phyloP scores from a whole-genome alignment of 2,329 filamentous ascomycete genomes.

The Cryphonectria naterciae region DNA sequence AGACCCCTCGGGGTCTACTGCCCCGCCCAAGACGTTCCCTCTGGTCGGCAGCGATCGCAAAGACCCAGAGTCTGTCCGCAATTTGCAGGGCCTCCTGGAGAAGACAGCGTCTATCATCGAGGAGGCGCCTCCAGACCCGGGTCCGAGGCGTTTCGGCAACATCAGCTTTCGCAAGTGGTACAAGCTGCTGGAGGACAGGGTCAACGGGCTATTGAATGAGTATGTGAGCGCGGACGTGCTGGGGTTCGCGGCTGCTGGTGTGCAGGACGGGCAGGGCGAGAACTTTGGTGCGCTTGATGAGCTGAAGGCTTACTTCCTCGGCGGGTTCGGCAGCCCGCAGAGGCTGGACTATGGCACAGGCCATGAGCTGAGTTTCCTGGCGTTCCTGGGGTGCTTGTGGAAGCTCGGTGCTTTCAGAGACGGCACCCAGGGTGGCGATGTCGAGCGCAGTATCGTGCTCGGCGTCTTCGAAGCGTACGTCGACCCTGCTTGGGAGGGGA shows the following conservation, averaged over 20 bases:
- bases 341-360: conserved; percentile 94
- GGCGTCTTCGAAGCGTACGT: conserved; percentile 81
- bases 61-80: conserved; percentile 61
- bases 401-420: conserved; percentile 79
- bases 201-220: conserved; percentile 59
- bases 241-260: conserved; percentile 29
- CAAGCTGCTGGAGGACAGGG: conserved; percentile 65
- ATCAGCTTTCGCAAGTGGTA: conserved; percentile 87
- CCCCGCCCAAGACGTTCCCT: conserved; percentile 50
- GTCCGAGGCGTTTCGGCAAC: conserved; percentile 90
- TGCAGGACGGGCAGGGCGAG: conserved; percentile 15
- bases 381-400: conserved; percentile 89
- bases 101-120: conserved; percentile 70
- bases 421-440: conserved; percentile 52
- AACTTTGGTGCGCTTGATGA: conserved; percentile 54
- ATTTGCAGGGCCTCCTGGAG: conserved; percentile 68
- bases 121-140: conserved; percentile 80
- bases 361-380: conserved; percentile 92
- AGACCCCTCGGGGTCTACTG: conserved; percentile 37
- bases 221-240: conserved; percentile 52
- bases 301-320: conserved; percentile 77
- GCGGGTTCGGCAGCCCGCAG: conserved; percentile 85
- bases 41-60: conserved; percentile 44
- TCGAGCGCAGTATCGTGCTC: conserved; percentile 81
- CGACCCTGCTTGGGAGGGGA: neutral